These are phyloP conservation scores for Tuber microsphaerosporum DNA, from an alignment of 495 filamentous ascomycete genomes.

Conservation along the genomic window DNA sequence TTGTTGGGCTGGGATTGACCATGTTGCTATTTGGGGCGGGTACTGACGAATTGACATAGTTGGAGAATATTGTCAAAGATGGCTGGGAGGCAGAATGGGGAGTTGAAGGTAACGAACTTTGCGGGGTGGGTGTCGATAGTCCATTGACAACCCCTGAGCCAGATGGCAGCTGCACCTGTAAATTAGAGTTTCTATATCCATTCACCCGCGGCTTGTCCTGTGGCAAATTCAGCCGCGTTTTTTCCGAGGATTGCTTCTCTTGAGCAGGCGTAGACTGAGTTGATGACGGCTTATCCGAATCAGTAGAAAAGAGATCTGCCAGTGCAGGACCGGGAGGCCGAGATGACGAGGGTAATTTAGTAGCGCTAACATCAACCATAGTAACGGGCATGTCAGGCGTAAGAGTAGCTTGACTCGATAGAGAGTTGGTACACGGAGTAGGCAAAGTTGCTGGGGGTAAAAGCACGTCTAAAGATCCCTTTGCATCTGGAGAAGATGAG, in stretches of 20 bases:
- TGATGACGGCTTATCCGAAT: conserved; percentile 25
- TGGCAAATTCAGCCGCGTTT: conserved; percentile 7
- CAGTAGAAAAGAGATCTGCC: conserved; percentile 32
- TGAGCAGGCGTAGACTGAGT: conserved; percentile 18
- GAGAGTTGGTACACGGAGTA: conserved; percentile 14
- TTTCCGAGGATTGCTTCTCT: conserved; percentile 12
- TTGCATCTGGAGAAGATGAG: conserved; percentile 9
- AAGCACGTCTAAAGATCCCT: conserved; percentile 16
- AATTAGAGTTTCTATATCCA: conserved; percentile 27
- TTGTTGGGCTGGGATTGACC: conserved; percentile 54
- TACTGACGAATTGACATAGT: conserved; percentile 44
- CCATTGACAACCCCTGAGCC: neutral
- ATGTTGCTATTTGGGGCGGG: conserved; percentile 46
- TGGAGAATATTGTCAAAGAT: conserved; percentile 47
- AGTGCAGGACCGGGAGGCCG: conserved; percentile 23
- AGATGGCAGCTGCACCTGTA: conserved; percentile 33
- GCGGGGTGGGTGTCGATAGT: conserved; percentile 13
- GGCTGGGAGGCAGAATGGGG: conserved; percentile 50
- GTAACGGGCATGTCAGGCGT: conserved; percentile 8
- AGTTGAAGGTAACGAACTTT: conserved; percentile 44
- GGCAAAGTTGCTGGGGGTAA: conserved; percentile 11
- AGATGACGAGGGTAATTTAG: neutral
- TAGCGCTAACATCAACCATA: conserved; percentile 12
- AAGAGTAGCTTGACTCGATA: conserved; percentile 17
- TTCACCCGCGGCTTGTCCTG: conserved; percentile 26